Conservation (phyloP, 805 yeast genomes). For the Monosporozyma solicola region DNA sequence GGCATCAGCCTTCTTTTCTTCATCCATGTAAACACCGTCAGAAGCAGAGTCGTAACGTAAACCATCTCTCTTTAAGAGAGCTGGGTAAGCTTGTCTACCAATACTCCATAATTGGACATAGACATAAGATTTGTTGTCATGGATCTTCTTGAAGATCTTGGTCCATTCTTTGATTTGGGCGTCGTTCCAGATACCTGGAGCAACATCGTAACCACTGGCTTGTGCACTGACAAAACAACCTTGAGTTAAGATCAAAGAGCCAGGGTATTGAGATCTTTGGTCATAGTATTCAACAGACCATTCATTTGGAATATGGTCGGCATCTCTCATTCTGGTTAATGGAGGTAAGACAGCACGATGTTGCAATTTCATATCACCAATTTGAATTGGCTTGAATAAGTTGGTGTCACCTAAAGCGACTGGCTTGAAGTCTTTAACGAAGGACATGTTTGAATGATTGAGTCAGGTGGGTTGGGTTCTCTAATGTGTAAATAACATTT, state of each 20-base stretch:
- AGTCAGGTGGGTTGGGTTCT: background rate
- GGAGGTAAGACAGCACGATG: constrained; percentile 38
- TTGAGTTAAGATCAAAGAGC: constrained; percentile 54
- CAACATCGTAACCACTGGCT: constrained; percentile 35
- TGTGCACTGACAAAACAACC: constrained; percentile 41
- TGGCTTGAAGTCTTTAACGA: constrained; percentile 20
- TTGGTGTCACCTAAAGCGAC: constrained; percentile 28
- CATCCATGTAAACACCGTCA: constrained; percentile 29
- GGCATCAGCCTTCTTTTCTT: constrained; percentile 30
- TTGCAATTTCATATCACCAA: constrained; percentile 32
- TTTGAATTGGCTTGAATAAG: constrained; percentile 37
- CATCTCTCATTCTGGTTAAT: constrained; percentile 35
- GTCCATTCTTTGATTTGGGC: constrained; percentile 45
- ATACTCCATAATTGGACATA: constrained; percentile 47
- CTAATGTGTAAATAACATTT: too few species aligned
- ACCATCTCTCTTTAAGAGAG: constrained; percentile 29
- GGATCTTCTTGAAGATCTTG: constrained; percentile 40
- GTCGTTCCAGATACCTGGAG: constrained; percentile 44
- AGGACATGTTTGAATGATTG: constrained; percentile 6
- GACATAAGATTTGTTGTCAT: constrained; percentile 38
- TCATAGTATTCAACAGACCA: constrained; percentile 43
- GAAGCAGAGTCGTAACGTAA: constrained; percentile 35
- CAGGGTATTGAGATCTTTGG: constrained; percentile 45
- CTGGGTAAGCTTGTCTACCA: constrained; percentile 36
- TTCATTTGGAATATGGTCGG: constrained; percentile 32